phyloP scores from a whole-genome alignment of 306 rosid species.

The Benincasa hispida region DNA sequence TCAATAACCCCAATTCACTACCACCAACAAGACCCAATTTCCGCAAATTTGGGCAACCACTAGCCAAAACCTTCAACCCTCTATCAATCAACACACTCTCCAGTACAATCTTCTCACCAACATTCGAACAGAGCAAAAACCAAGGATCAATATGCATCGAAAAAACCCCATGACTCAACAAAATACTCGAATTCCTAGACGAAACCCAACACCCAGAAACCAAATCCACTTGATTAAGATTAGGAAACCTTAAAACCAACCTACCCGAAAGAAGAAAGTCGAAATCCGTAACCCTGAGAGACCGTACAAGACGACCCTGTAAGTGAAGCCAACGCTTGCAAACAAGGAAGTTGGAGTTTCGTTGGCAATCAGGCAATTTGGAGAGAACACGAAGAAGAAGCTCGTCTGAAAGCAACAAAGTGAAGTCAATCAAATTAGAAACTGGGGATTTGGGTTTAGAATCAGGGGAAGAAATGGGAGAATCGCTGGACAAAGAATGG shows the following conservation, averaged over 20 bases:
- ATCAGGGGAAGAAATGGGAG: conserved; percentile 17
- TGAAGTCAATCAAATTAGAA: conserved; percentile 6
- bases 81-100: conserved; percentile 41
- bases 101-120: conserved; percentile 29
- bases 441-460: conserved; percentile 1
- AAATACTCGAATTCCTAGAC: conserved; percentile 36
- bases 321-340: conserved; percentile 88
- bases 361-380: conserved; percentile 36
- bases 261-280: conserved; percentile 80
- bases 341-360: conserved; percentile 42
- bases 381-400: conserved; percentile 53
- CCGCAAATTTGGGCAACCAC: conserved; percentile 45
- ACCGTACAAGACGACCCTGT: conserved; percentile 55
- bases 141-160: conserved; percentile 41
- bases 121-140: conserved; percentile 27
- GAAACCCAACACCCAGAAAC: conserved; percentile 31
- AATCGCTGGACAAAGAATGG: conserved; percentile 8
- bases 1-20: conserved; percentile 50
- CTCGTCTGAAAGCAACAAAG: conserved; percentile 39
- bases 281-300: conserved; percentile 53
- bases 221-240: conserved; percentile 54
- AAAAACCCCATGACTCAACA: conserved; percentile 33
- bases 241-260: conserved; percentile 56
- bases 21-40: conserved; percentile 47
- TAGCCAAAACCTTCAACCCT: conserved; percentile 40